Evolutionary conservation across 176 grass and related monocot genomes (phyloP).

Genomic region (Oryza longistaminata): DNA sequence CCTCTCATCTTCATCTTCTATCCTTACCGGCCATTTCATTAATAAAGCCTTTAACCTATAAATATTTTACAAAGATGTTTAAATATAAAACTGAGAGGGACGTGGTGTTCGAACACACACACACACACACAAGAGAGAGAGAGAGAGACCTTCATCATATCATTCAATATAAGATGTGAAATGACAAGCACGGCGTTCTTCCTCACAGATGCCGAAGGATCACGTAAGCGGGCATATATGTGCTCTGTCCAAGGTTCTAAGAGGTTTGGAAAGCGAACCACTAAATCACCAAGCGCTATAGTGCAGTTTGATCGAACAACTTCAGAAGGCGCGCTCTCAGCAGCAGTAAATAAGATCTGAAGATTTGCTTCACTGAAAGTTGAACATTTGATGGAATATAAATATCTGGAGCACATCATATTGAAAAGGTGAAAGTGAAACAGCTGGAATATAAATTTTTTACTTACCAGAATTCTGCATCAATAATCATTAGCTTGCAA

Average conservation of each 20-base stretch:
- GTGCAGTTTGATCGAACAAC: constrained; percentile 90
- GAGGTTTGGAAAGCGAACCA: constrained; percentile 93
- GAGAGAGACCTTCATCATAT: constrained; percentile 95
- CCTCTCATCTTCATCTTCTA: constrained; percentile 87
- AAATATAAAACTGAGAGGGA: neutral
- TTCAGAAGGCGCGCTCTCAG: constrained; percentile 67
- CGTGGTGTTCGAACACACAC: neutral
- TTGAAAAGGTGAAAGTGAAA: constrained; percentile 22
- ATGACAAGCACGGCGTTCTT: constrained; percentile 95
- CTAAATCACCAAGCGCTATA: constrained; percentile 87
- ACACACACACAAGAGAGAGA: neutral
- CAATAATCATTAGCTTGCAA: constrained; percentile 91
- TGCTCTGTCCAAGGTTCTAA: constrained; percentile 95
- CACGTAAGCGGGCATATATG: constrained; percentile 81
- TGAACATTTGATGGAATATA: neutral
- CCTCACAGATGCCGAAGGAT: constrained; percentile 75
- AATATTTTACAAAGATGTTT: constrained; percentile 31
- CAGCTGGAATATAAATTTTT: neutral
- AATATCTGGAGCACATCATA: neutral
- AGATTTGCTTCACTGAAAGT: constrained; percentile 89
- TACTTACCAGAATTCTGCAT: constrained; percentile 80
- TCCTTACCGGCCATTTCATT: constrained; percentile 90
- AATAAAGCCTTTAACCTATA: constrained; percentile 93
- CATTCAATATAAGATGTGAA: constrained; percentile 98
- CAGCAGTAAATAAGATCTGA: constrained; percentile 89